Evolutionary conservation across 164 flowering plant species (phyloP).

Genomic region (Annona squamosa): DNA sequence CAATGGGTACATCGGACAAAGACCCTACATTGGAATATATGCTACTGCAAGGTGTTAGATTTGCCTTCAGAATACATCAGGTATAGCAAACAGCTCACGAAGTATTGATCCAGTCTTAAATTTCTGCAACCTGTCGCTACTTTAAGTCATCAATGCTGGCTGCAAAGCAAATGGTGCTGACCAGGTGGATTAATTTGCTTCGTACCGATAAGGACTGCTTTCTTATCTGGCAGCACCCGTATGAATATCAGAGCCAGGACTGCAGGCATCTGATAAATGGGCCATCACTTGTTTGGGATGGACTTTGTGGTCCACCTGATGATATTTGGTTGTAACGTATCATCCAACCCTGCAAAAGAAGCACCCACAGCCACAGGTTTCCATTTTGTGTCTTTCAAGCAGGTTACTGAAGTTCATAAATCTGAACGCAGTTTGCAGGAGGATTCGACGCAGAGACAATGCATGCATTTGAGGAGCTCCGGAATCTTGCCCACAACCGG

Average conservation of each 20-base stretch:
- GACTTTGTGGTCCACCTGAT: no score
- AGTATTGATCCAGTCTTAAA: no score
- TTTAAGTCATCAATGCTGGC: background rate
- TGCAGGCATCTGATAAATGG: no score
- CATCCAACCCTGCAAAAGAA: no score
- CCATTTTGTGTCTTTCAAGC: background rate
- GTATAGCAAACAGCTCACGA: conserved; percentile 19
- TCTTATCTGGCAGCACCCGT: no score
- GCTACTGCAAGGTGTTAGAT: conserved; percentile 92
- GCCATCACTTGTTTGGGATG: no score
- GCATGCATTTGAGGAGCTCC: conserved; percentile 88
- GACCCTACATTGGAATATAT: conserved; percentile 74
- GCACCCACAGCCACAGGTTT: no score
- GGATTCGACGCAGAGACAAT: conserved; percentile 95
- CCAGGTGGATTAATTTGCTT: no score
- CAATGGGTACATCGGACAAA: conserved; percentile 50
- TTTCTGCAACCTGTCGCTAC: background rate
- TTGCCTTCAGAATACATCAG: conserved; percentile 98
- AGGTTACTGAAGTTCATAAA: background rate
- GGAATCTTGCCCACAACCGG: conserved; percentile 49
- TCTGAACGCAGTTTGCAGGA: conserved; percentile 78
- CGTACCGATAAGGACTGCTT: no score
- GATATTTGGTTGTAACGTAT: no score
- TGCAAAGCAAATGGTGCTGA: no score
- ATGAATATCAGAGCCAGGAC: no score